Percentiles rank a stretch among this genome's conserved stretches.
These are phyloP conservation scores for Leccinum pellstonianum DNA, from an alignment of 768 basidiomycete genomes.

Conservation along the genomic window DNA sequence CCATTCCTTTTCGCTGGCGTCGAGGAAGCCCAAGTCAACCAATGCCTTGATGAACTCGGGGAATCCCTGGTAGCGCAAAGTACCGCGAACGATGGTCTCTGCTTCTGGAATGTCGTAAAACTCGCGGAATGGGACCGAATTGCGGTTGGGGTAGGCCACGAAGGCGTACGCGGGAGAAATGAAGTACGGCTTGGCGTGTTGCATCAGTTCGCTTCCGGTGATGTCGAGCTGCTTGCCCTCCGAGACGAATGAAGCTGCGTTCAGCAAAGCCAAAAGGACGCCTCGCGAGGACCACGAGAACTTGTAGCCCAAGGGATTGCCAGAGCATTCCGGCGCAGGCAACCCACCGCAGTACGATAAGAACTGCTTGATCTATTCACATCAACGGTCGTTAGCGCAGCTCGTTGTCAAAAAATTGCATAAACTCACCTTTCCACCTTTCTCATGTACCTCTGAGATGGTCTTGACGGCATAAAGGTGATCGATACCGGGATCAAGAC, in stretches of 20 bases:
- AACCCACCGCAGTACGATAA: conserved; percentile 95
- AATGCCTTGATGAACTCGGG: conserved; percentile 89
- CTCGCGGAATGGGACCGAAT: conserved; percentile 87
- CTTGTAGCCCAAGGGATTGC: conserved; percentile 98
- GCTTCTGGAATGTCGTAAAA: conserved; percentile 94
- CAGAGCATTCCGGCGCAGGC: conserved; percentile 85
- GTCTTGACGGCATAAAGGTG: conserved; percentile 94
- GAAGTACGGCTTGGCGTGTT: conserved; percentile 86
- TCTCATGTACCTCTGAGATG: conserved; percentile 89
- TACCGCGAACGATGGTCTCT: conserved; percentile 89
- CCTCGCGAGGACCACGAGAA: conserved; percentile 99
- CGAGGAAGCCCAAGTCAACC: conserved; percentile 85
- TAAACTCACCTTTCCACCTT: conserved; percentile 83
- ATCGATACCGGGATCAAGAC: conserved; percentile 94
- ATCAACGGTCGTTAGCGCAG: conserved; percentile 1
- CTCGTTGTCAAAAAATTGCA: not conserved
- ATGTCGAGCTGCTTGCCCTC: conserved; percentile 64
- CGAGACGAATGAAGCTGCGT: conserved; percentile 79
- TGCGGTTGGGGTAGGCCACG: conserved; percentile 95
- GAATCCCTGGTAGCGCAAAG: conserved; percentile 95
- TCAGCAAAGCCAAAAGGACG: conserved; percentile 91
- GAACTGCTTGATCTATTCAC: conserved; percentile 77
- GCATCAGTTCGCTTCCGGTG: conserved; percentile 84
- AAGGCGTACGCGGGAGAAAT: conserved; percentile 96
- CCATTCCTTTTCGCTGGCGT: conserved; percentile 75